Evolutionary conservation across 129 eudicot species (phyloP).

Genomic region (Kitagawia praeruptora): DNA sequence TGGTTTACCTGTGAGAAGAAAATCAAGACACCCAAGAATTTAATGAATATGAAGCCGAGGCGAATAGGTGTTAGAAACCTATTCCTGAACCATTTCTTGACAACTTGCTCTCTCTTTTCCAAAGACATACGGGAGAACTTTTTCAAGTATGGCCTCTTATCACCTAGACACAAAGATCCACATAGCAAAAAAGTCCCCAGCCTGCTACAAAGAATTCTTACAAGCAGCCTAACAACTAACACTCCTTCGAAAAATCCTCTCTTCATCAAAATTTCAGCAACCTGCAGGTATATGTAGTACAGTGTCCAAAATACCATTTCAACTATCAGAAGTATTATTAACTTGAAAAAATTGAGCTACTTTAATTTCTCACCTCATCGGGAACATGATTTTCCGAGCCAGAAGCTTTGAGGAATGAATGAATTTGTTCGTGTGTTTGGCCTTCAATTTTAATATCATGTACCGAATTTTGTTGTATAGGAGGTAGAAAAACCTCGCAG

Average conservation of each 20-base stretch:
- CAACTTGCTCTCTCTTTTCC: constrained; percentile 55
- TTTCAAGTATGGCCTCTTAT: constrained; percentile 53
- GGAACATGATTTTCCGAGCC: constrained; percentile 62
- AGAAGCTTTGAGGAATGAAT: constrained; percentile 40
- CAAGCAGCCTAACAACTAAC: constrained; percentile 37
- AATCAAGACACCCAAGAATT: constrained; percentile 39
- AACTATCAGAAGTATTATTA: neutral
- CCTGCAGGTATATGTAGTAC: constrained; percentile 16
- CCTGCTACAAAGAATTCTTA: constrained; percentile 44
- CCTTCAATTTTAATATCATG: neutral
- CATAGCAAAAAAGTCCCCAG: constrained; percentile 60
- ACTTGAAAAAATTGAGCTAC: neutral
- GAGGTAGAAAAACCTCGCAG: constrained; percentile 52
- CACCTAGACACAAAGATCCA: constrained; percentile 45
- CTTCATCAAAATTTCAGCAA: constrained; percentile 33
- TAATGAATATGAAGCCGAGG: constrained; percentile 53
- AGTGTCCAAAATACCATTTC: no score
- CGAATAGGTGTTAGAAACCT: constrained; percentile 52
- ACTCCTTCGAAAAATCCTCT: constrained; percentile 54
- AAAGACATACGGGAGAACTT: constrained; percentile 43
- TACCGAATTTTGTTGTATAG: constrained; percentile 29
- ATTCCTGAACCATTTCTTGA: constrained; percentile 57
- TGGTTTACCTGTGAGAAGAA: constrained; percentile 57
- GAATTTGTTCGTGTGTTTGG: constrained; percentile 19
- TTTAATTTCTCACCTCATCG: constrained; percentile 41